Percentiles rank a stretch among this genome's conserved stretches.
Conservation (phyloP, 805 yeast genomes). For the Saccharomycopsis sp. region DNA sequence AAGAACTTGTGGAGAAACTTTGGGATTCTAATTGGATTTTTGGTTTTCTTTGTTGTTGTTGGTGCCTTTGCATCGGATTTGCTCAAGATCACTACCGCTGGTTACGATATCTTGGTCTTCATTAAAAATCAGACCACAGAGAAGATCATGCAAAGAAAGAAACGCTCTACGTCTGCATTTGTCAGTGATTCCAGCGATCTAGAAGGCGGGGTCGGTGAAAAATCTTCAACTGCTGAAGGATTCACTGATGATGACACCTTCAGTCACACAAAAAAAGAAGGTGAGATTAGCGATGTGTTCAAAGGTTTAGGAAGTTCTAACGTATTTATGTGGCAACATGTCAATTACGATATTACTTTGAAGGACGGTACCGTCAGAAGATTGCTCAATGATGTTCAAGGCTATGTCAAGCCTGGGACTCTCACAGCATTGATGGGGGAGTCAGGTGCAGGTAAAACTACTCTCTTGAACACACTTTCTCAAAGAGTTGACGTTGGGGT, state of each 20-base stretch:
- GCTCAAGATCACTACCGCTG: slow-evolving; percentile 19
- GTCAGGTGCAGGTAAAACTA: slow-evolving; percentile 60
- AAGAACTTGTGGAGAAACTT: slow-evolving; percentile 75
- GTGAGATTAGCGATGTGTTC: slow-evolving; percentile 9
- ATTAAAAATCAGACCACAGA: slow-evolving; percentile 14
- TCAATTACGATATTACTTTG: slow-evolving; percentile 46
- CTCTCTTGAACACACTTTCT: slow-evolving; percentile 46
- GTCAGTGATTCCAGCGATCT: slow-evolving; percentile 3
- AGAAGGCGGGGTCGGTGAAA: not conserved
- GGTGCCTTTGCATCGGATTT: slow-evolving; percentile 25
- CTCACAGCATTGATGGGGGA: slow-evolving; percentile 52
- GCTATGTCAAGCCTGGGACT: slow-evolving; percentile 68
- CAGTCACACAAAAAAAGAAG: slow-evolving; percentile 2
- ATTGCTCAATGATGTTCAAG: slow-evolving; percentile 32
- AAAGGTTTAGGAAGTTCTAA: slow-evolving; percentile 26
- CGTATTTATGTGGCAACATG: slow-evolving; percentile 52
- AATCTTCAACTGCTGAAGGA: not conserved
- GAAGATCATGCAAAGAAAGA: slow-evolving; percentile 23
- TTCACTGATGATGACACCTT: slow-evolving; percentile 1
- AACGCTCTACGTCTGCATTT: slow-evolving; percentile 23
- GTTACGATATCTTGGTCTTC: slow-evolving; percentile 25
- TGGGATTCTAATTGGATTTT: slow-evolving; percentile 55
- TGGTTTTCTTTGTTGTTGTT: slow-evolving; percentile 26
- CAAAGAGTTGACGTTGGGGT: slow-evolving; percentile 51
- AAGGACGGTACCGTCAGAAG: slow-evolving; percentile 31